Percentiles rank a stretch among this genome's conserved stretches.
Evolutionary conservation across 495 filamentous ascomycete genomes (phyloP).

Genomic region (Daldinia grandis): DNA sequence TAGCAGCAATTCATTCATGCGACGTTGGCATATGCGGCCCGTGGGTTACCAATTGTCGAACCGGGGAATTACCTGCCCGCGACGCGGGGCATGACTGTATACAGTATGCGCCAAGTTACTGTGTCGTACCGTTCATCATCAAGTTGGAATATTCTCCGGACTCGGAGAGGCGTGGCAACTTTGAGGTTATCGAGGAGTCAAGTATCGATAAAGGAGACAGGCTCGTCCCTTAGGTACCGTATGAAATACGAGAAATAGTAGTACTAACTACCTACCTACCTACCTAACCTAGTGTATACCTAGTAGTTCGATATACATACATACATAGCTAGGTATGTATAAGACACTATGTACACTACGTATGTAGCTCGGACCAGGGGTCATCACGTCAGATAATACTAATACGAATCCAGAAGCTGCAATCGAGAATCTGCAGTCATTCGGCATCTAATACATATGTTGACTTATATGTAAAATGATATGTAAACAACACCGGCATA

Average conservation of each 20-base stretch:
- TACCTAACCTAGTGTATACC: too few relatives aligned
- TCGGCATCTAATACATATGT: conserved; percentile 10
- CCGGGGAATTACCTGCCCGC: conserved; percentile 25
- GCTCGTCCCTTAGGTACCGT: background rate
- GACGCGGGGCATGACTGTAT: conserved; percentile 20
- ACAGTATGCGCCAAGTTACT: conserved; percentile 18
- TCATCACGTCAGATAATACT: conserved; percentile 39
- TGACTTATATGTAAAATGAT: background rate
- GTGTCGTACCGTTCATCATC: conserved; percentile 4
- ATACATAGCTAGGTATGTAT: background rate
- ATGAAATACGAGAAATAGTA: too few relatives aligned
- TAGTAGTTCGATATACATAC: too few relatives aligned
- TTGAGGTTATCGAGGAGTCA: background rate
- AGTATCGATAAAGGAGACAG: background rate
- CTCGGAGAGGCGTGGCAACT: conserved; percentile 20
- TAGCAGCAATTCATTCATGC: background rate
- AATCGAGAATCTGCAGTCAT: conserved; percentile 17
- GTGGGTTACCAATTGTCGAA: conserved; percentile 12
- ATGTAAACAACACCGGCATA: background rate
- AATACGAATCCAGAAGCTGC: conserved; percentile 2
- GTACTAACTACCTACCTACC: too few relatives aligned
- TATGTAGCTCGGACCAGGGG: background rate
- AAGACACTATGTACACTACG: too few relatives aligned
- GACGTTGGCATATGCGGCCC: conserved; percentile 10
- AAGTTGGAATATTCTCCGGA: conserved; percentile 14